Evolutionary conservation across 306 rosid genomes (phyloP), one percentile per base, ranked within the genome.

Genomic region (Castanopsis chinensis): DNA sequence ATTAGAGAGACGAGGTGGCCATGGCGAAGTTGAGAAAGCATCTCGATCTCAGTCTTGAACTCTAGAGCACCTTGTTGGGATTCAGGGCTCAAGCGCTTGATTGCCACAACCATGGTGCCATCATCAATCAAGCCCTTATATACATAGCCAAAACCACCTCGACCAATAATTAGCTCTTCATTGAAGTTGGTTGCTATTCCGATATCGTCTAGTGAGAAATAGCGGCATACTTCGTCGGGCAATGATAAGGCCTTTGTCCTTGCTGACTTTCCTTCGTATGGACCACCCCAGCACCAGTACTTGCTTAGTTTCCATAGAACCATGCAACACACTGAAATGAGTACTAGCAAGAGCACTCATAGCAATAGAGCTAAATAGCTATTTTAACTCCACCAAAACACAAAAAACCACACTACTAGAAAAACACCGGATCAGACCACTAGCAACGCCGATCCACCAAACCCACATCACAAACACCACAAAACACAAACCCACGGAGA

Each of bases 61-160:
- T 87, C 90, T 61, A 64, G 79, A 20, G 32, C 55, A 71, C 90
- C 90, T 80, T 85, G 90, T 52, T 69, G 30, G 3, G 90, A 87
- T 30, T 68, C 55, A 0, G 77, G 85, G 45, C 81, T 87, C 18
- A 73, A 81, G 17, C 90, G 90, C 86, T 64, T 64, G 71, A 64
- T 64, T 10, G 71, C 71, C 17, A 64, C 71, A 1, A 0, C 0
- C n/a, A 64, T 7, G 0, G 6, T 64, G 1, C 43, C 43, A 1
- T 64, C 71, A 5, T 21, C 58, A 0, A 54, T 5, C 0, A 18
- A 54, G 17, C 5, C 58, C n/a, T 54, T 54, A n/a, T 56, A 56
- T 11, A 84, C 87, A 69, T 84, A 10, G 9, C 87, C 87, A 1
- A 84, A 84, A 0, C 87, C 87, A 72, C 87, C 87, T 6, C 37